phyloP scores from a whole-genome alignment of 129 eudicot genomes.

The Lonicera japonica region DNA sequence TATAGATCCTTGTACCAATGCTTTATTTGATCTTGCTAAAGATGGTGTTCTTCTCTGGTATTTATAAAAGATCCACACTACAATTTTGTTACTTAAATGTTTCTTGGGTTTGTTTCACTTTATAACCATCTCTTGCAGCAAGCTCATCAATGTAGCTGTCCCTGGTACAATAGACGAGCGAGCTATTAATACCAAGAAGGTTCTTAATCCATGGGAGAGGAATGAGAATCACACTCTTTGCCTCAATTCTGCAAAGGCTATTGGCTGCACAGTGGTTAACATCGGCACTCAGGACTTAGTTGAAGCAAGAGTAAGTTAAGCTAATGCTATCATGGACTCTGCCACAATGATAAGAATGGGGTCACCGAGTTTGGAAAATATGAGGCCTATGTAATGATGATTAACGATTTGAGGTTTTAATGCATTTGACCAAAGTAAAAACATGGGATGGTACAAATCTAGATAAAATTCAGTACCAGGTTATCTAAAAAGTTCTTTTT shows the following conservation, averaged over 20 bases:
- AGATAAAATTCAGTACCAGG: no score
- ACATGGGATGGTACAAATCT: no score
- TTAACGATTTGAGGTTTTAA: no score
- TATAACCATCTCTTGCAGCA: conserved; percentile 33
- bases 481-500: not conserved
- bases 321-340: conserved; percentile 3
- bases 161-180: conserved; percentile 69
- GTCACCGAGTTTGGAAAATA: no score
- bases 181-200: conserved; percentile 51
- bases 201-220: conserved; percentile 59
- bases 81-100: not conserved
- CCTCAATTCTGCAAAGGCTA: conserved; percentile 60
- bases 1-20: conserved; percentile 41
- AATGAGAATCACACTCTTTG: conserved; percentile 61
- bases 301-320: conserved; percentile 53
- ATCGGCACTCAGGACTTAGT: conserved; percentile 61
- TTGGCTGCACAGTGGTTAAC: conserved; percentile 56
- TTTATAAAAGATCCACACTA: not conserved
- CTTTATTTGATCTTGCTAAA: conserved; percentile 45
- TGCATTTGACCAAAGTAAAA: no score
- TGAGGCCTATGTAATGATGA: no score
- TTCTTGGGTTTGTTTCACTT: conserved; percentile 11
- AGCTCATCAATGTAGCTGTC: conserved; percentile 61
- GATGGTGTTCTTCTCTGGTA: conserved; percentile 70
- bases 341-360: not conserved